phyloP scores from a whole-genome alignment of 805 yeast genomes.

The Komagataella ulmi region DNA sequence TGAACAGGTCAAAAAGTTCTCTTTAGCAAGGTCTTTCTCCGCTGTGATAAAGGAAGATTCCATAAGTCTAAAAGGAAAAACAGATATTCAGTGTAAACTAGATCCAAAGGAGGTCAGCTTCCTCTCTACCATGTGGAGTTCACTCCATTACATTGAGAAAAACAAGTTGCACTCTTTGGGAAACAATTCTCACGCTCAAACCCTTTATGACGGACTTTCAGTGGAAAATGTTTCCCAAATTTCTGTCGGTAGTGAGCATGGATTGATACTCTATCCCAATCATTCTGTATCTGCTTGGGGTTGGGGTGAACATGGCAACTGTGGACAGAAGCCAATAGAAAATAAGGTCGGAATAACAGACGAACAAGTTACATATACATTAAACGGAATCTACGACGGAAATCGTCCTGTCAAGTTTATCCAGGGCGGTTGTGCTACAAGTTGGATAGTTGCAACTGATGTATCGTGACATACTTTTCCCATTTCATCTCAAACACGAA shows the following conservation, averaged over 20 bases:
- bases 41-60: conserved; percentile 14
- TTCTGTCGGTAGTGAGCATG: conserved; percentile 82
- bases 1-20: conserved; percentile 8
- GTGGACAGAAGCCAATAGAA: conserved; percentile 32
- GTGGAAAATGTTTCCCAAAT: conserved; percentile 9
- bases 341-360: background rate
- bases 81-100: conserved; percentile 10
- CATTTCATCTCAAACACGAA: conserved; percentile 50
- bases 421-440: conserved; percentile 57
- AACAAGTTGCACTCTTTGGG: conserved; percentile 41
- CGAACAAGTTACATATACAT: conserved; percentile 18
- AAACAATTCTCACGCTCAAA: conserved; percentile 67
- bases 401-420: conserved; percentile 17
- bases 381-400: conserved; percentile 19
- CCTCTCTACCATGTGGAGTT: conserved; percentile 56
- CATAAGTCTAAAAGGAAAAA: conserved; percentile 17
- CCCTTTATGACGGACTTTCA: conserved; percentile 14
- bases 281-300: conserved; percentile 68
- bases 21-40: conserved; percentile 50
- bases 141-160: conserved; percentile 35
- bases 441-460: conserved; percentile 31
- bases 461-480: conserved; percentile 71
- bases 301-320: conserved; percentile 98
- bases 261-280: conserved; percentile 26
- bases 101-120: background rate